A percentile compares a stretch with the other conserved stretches of the same genome.
These are phyloP conservation scores for Tetrahymena borealis DNA, from an alignment of 73 alveolate species.

Conservation along the genomic window DNA sequence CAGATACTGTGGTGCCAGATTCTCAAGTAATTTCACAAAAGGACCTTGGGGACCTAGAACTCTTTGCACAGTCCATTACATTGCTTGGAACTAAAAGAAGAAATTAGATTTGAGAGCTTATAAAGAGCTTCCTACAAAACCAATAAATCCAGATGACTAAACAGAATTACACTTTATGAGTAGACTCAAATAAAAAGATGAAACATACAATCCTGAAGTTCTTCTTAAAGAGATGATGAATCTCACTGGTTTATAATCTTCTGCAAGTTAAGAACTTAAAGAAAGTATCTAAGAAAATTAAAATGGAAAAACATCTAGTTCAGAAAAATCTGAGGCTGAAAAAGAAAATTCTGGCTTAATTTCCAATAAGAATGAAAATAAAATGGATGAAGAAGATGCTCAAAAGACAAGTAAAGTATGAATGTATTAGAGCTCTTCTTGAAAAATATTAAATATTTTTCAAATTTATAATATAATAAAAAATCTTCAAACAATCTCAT, in stretches of 20 bases:
- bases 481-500: too few relatives aligned
- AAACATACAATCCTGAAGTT: not conserved
- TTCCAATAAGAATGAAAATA: not conserved
- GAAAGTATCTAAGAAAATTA: not conserved
- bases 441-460: too few relatives aligned
- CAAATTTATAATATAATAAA: too few relatives aligned
- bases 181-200: slow-evolving; percentile 20
- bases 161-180: slow-evolving; percentile 41
- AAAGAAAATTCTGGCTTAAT: not conserved
- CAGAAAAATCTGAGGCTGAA: not conserved
- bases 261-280: not conserved
- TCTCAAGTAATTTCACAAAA: slow-evolving; percentile 26
- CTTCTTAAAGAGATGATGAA: not conserved
- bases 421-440: too few relatives aligned
- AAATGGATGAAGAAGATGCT: not conserved
- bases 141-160: slow-evolving; percentile 39
- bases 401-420: not conserved
- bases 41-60: slow-evolving; percentile 64
- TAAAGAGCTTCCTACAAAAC: slow-evolving; percentile 30
- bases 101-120: slow-evolving; percentile 30
- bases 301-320: not conserved
- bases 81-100: slow-evolving; percentile 46
- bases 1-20: slow-evolving; percentile 56
- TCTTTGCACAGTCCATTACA: slow-evolving; percentile 40
- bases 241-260: not conserved